Evolutionary conservation across 257 asterid species (phyloP), one percentile per base, ranked within the genome.

Genomic region (Scutellaria barbata): DNA sequence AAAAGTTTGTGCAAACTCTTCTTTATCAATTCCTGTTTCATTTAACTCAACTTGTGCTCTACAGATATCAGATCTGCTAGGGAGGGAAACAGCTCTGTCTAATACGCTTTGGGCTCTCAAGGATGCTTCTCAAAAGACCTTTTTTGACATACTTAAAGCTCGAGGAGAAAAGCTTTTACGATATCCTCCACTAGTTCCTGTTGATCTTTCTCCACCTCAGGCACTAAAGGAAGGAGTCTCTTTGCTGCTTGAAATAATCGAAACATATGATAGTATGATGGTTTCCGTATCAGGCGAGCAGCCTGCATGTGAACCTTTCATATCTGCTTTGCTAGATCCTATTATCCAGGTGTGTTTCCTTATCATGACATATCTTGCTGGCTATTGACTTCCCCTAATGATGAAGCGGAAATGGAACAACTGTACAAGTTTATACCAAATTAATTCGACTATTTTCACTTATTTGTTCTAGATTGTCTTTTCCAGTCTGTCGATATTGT

Each of bases 101-200:
- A 86, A 83, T 84, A 86, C 99, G n/a, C 87, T 95, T 69, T 83
- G 92, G 93, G 84, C 87, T 76, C 96, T 95, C 68, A 95, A 88
- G 84, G 99, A 95, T 76, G 98, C 98, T 69, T 89, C 98, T 40
- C 96, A 87, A 77, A 92, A 85, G 78, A 92, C 98, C 66, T 89
- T 89, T 71, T 89, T 88, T 65, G 96, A 89, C 87, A 84, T 95
- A 59, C 84, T 92, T 50, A 95, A 92, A 83, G 79, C 92, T 77
- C 92, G 96, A 50, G 98, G 98, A 65, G 98, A 95, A 88, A 95
- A 88, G 88, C 95, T 92, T 75, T 56, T 95, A 58, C 83, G 99
- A 68, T 95, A 95, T 77, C 99, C 99, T 79, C 99, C 95, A 65
- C 81, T 88, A 30, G 95, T 95, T 75, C 81, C 99, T 69, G 88